phyloP scores from a whole-genome alignment of 169 alveolate genomes.

The Cryptosporidium viatorum region DNA sequence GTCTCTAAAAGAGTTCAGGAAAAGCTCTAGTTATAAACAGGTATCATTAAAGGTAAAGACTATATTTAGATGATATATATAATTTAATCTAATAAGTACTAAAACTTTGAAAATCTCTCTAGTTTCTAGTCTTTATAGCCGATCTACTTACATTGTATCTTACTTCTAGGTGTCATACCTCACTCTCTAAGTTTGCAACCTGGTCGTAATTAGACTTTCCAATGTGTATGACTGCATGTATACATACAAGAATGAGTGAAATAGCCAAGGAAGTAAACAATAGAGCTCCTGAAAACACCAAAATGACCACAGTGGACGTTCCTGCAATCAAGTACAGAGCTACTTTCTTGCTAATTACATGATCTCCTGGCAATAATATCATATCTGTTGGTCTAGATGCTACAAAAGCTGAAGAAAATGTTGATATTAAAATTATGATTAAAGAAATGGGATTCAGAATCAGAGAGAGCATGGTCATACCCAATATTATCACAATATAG shows the following conservation, averaged over 20 bases:
- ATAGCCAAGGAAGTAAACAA: conserved; percentile 39
- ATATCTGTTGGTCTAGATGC: conserved; percentile 58
- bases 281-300: conserved; percentile 54
- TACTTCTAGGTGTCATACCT: conserved; percentile 3
- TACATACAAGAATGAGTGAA: conserved; percentile 39
- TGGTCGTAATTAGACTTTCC: conserved; percentile 67
- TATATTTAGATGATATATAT: conserved; percentile 2
- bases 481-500: conserved; percentile 51
- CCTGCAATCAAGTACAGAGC: conserved; percentile 48
- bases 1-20: conserved; percentile 93
- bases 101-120: background rate
- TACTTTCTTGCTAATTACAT: conserved; percentile 34
- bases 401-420: conserved; percentile 58
- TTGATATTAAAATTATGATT: conserved; percentile 24
- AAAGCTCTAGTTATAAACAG: conserved; percentile 80
- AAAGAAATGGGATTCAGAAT: conserved; percentile 65
- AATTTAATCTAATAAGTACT: conserved; percentile 11
- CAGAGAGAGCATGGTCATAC: conserved; percentile 51
- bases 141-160: background rate
- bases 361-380: conserved; percentile 49
- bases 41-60: background rate
- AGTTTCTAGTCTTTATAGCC: background rate
- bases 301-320: conserved; percentile 19
- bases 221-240: conserved; percentile 63
- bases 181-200: conserved; percentile 53